These are phyloP conservation scores for Malassezia psittaci DNA, from an alignment of 1,284 basidiomycete species.

Conservation along the genomic window DNA sequence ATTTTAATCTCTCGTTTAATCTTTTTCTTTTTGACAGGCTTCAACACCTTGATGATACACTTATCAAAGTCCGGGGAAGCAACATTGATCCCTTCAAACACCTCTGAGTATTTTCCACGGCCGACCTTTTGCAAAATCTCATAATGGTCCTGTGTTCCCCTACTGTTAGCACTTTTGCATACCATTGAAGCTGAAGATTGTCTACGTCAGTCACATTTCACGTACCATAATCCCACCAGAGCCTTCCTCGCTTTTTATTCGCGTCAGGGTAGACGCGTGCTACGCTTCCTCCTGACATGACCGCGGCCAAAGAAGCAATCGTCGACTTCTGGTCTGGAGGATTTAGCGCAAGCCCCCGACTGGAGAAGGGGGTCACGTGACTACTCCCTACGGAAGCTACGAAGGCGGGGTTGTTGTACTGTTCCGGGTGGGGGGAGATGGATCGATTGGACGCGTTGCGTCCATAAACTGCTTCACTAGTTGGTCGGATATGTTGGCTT, in stretches of 20 bases:
- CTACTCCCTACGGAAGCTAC: not conserved
- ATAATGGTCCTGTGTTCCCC: conserved; percentile 75
- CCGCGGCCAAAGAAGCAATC: conserved; percentile 2
- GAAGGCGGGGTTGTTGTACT: not conserved
- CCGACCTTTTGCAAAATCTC: conserved; percentile 96
- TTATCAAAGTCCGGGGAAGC: conserved; percentile 58
- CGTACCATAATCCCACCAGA: conserved; percentile 58
- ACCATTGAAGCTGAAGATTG: conserved; percentile 43
- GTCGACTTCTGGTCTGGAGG: not conserved
- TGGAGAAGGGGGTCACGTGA: not conserved
- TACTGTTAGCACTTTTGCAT: not conserved
- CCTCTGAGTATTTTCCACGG: conserved; percentile 65
- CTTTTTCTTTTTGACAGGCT: conserved; percentile 99
- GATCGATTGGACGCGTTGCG: conserved; percentile 61
- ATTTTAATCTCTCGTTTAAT: conserved; percentile 99
- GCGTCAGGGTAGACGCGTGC: conserved; percentile 55
- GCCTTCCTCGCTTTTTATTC: conserved; percentile 55
- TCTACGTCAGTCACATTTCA: conserved; percentile 19
- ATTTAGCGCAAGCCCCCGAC: no score
- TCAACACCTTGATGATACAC: conserved; percentile 96
- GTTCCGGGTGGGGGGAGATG: conserved; percentile 14
- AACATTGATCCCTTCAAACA: conserved; percentile 93
- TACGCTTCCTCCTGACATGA: conserved; percentile 29
- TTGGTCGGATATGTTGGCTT: conserved; percentile 70
- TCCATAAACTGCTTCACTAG: conserved; percentile 74